These are phyloP conservation scores for Hypoxylon sp. DNA, from an alignment of 2,329 filamentous ascomycete species.

Conservation along the genomic window DNA sequence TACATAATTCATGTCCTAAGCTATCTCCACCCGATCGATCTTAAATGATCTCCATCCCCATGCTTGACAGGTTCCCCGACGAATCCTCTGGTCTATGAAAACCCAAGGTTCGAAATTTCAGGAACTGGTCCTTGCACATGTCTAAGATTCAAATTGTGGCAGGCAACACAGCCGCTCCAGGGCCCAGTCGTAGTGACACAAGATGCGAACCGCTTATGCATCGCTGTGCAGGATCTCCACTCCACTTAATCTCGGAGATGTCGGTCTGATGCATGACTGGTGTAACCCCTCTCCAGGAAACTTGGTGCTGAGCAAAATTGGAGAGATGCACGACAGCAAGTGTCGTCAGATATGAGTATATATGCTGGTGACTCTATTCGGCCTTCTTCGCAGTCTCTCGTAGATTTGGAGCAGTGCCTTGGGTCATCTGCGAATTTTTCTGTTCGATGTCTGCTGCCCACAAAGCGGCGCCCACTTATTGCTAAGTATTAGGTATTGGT, in stretches of 20 bases:
- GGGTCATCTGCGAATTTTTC: constrained; percentile 62
- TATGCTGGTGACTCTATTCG: constrained; percentile 51
- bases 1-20: neutral
- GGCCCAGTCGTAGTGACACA: constrained; percentile 19
- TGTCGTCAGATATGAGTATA: neutral
- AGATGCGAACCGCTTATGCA: constrained; percentile 33
- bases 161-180: constrained; percentile 22
- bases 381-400: constrained; percentile 63
- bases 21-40: neutral
- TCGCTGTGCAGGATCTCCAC: constrained; percentile 39
- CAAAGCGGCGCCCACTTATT: constrained; percentile 84
- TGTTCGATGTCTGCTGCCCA: constrained; percentile 90
- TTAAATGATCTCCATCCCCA: neutral
- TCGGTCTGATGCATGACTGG: constrained; percentile 39
- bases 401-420: constrained; percentile 63
- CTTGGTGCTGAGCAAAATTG: neutral
- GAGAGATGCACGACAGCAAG: neutral
- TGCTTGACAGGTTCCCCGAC: neutral
- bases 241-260: constrained; percentile 45
- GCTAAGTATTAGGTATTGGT: constrained; percentile 35
- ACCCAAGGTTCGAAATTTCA: neutral
- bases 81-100: neutral
- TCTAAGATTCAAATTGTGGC: constrained; percentile 16
- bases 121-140: constrained; percentile 3
- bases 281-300: constrained; percentile 23